Evolutionary conservation across 2,329 filamentous ascomycete genomes (phyloP), one percentile per base, ranked within the genome.

Genomic region (Clarireedia homoeocarpa): DNA sequence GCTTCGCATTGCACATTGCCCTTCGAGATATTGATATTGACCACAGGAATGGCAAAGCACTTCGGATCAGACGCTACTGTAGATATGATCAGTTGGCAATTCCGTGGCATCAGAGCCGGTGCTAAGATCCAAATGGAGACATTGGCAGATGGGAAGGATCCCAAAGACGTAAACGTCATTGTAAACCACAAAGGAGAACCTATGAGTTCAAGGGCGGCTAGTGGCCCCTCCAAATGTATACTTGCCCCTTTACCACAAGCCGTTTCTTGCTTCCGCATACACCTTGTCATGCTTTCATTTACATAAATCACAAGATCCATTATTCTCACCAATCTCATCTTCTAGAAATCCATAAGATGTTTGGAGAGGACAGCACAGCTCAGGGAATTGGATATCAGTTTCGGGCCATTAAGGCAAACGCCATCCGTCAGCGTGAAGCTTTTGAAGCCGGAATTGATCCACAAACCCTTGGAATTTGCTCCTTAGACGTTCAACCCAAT

Each of bases 381-480:
- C 75, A 75, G 20, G 82, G 82, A 7, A 75, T 84, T n/a, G 75
- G 77, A 61, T 85, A 81, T 65, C 81, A 84, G 63, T 83, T 85
- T 63, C 76, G 81, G 1, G 59, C 66, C 24, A 76, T 84, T 69
- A 82, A 81, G 68, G 72, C 72, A 38, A 73, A 81, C 30, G 80
- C 77, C 30, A 74, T 78, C 40, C 69, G 68, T 2, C 74, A 83
- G 46, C 71, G 73, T 44, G 63, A 71, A 2, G 74, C 75, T 2
- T 72, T 74, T n/a, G 69, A 71, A 23, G 66, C 69, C 1, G 77
- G 76, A 26, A 69, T 73, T 45, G 74, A 79, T 62, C 77, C 80
- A n/a, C 54, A 61, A 30, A 48, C 48, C 17, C 48, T 67, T 6
- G 46, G 30, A 9, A 61, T 67, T 48, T 60, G 59, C 26, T 24